Evolutionary conservation across 202 grass and related monocot species (phyloP).

Genomic region (Eragrostis tef): DNA sequence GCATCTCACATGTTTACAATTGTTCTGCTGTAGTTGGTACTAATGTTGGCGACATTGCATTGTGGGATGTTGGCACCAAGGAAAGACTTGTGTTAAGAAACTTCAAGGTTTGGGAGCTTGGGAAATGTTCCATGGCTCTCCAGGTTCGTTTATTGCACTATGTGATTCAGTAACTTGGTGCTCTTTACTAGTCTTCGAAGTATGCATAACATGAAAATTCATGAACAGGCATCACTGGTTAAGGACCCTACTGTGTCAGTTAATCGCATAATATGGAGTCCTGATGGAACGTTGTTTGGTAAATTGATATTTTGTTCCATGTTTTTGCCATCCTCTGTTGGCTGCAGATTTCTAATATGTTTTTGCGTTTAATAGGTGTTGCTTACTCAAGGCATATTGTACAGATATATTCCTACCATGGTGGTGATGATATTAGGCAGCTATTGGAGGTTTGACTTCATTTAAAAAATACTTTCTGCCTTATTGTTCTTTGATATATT

Average conservation of each 20-base stretch:
- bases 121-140: conserved; percentile 64
- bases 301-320: conserved; percentile 37
- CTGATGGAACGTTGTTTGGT: conserved; percentile 94
- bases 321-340: conserved; percentile 26
- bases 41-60: conserved; percentile 86
- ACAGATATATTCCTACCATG: conserved; percentile 91
- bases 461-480: conserved; percentile 26
- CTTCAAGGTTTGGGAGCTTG: conserved; percentile 95
- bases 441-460: conserved; percentile 75
- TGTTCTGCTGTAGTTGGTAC: conserved; percentile 74
- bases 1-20: conserved; percentile 43
- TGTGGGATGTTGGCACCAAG: conserved; percentile 95
- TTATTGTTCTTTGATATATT: conserved; percentile 31
- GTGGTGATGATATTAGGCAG: conserved; percentile 79
- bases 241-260: conserved; percentile 86
- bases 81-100: conserved; percentile 71
- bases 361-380: conserved; percentile 63
- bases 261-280: conserved; percentile 97
- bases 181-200: conserved; percentile 21
- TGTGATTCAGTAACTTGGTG: conserved; percentile 38
- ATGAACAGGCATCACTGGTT: conserved; percentile 68
- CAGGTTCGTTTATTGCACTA: conserved; percentile 63
- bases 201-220: conserved; percentile 35
- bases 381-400: conserved; percentile 96
- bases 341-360: conserved; percentile 35